Base-by-base conservation (phyloP, 129 eudicot species). In the Arctium lappa region DNA sequence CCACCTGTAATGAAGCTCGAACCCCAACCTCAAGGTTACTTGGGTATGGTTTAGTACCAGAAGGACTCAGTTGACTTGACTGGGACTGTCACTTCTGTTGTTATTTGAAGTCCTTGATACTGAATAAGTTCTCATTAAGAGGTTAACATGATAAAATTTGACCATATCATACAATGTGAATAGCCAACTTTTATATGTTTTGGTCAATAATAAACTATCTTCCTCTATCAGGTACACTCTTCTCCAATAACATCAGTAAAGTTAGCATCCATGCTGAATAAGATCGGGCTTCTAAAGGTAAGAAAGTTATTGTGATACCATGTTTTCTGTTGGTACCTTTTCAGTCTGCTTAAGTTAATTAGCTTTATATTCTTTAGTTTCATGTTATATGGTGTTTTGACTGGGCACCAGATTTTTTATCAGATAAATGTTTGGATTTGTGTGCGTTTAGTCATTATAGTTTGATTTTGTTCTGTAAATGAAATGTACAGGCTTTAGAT, bases 251-350 rank as follows among this genome's bases (percentile, higher is more conserved):
- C 73, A 83, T 86, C 91, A 15, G 80, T 93, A 75, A 96, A 87
- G 83, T 79, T 96, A 75, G 88, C 98, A 62, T 89, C 86, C 39
- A 80, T 88, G 86, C 89, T 96, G 86, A 97, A 89, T 87, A 90
- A 90, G 83, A 93, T 93, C 44, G 87, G 77, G 76, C 85, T 89
- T 73, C 79, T 96, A 72, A 96, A 93, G 99, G 99, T 93, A 88
- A 69, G 86, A 6, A 16, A 42, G 69, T 53, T 56, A 80, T 65
- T 79, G n/a, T 10, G 7, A 10, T 42, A 38, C 46, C 75, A 22
- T 81, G 22, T 4, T 56, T 75, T 79, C 22, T 50, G 30, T 80
- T 38, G 29, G 27, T 77, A 32, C 31, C 12, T 82, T 75, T 82
- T 65, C 69, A 8, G 37, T 5, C 66, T 46, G 37, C 5, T 5